Evolutionary conservation across 75 land plant genomes (phyloP).

Genomic region (Selaginella tamariscina): DNA sequence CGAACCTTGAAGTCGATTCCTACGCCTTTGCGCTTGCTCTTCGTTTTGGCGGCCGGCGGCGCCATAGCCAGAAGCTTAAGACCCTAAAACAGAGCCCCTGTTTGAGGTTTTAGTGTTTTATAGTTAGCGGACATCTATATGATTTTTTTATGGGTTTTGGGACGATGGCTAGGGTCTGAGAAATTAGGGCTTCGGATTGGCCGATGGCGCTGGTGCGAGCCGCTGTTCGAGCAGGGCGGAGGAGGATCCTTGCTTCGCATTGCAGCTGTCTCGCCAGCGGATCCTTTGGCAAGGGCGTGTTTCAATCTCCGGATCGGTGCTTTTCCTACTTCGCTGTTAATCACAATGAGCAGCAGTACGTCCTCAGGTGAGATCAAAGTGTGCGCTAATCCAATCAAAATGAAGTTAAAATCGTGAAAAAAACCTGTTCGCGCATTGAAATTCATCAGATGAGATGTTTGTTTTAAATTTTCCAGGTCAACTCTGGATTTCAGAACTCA

Average conservation of each 20-base stretch:
- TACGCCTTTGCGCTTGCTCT: constrained; percentile 18
- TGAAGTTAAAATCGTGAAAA: too few relatives aligned
- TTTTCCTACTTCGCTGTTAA: background rate
- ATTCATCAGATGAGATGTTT: background rate
- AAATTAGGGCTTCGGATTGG: background rate
- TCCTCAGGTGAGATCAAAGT: background rate
- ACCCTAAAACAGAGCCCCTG: background rate
- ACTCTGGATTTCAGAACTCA: background rate
- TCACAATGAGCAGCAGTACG: background rate
- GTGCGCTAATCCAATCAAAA: too few relatives aligned
- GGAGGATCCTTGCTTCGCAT: background rate
- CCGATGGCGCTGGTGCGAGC: background rate
- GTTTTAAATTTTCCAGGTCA: background rate
- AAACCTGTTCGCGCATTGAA: too few relatives aligned
- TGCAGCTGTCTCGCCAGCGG: background rate
- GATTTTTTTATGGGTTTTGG: background rate
- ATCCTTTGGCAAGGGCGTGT: background rate
- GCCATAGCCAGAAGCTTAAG: background rate
- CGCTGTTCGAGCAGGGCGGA: background rate
- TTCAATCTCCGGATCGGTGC: background rate
- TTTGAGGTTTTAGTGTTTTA: background rate
- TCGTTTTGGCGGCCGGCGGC: constrained; percentile 10
- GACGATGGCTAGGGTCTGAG: background rate
- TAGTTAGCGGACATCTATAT: background rate
- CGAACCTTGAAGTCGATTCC: constrained; percentile 27